phyloP scores from a whole-genome alignment of 345 rosid species.

The Clarkia xantiana region DNA sequence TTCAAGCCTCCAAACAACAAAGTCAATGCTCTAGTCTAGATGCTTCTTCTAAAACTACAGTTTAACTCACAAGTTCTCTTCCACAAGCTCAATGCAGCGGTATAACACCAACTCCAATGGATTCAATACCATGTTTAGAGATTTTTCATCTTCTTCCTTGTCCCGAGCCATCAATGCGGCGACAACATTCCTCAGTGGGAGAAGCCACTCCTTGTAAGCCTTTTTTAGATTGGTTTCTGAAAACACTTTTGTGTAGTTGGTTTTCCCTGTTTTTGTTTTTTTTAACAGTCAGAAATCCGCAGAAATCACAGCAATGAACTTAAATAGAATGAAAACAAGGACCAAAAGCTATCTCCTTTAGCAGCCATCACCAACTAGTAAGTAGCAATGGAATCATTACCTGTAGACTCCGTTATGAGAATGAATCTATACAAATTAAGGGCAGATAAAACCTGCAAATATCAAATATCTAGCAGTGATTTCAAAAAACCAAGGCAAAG shows the following conservation, averaged over 20 bases:
- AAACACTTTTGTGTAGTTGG: constrained; percentile 31
- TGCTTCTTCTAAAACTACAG: too few species aligned
- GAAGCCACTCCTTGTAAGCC: constrained; percentile 66
- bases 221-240: constrained; percentile 41
- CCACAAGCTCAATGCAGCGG: constrained; percentile 81
- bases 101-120: constrained; percentile 59
- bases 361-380: background rate
- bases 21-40: too few species aligned
- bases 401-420: constrained; percentile 45
- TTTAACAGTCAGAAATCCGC: too few species aligned
- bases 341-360: background rate
- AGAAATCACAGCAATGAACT: too few species aligned
- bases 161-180: constrained; percentile 31
- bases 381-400: constrained; percentile 17
- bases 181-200: constrained; percentile 61
- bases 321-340: background rate
- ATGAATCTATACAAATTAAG: constrained; percentile 76
- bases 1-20: too few species aligned
- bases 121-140: constrained; percentile 25
- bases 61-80: constrained; percentile 25
- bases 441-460: constrained; percentile 63
- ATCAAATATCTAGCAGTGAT: background rate
- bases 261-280: constrained; percentile 41
- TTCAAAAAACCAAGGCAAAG: background rate
- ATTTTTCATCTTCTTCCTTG: constrained; percentile 24